A percentile compares a stretch with the other conserved stretches of the same genome.
phyloP scores from a whole-genome alignment of 768 basidiomycete genomes.

The Fibroporia radiculosa region DNA sequence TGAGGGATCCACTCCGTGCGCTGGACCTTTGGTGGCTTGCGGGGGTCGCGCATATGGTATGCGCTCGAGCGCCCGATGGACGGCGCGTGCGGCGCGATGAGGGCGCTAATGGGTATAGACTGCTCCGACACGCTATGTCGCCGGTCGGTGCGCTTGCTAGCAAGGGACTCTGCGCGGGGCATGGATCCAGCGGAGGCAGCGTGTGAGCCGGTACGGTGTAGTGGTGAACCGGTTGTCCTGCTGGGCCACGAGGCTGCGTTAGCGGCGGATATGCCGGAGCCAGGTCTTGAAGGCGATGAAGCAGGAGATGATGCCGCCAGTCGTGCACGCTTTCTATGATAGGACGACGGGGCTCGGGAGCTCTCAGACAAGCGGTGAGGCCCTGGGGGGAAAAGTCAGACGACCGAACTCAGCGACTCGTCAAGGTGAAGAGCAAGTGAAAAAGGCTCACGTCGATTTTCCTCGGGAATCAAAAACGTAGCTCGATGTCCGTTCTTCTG shows the following conservation, averaged over 20 bases:
- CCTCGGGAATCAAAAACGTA: constrained; percentile 52
- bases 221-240: constrained; percentile 5
- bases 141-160: constrained; percentile 18
- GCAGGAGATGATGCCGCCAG: constrained; percentile 36
- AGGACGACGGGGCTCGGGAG: constrained; percentile 64
- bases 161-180: constrained; percentile 5
- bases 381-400: constrained; percentile 14
- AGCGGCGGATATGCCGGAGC: constrained; percentile 16
- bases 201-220: constrained; percentile 10
- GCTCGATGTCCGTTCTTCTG: constrained; percentile 42
- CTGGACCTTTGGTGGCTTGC: constrained; percentile 50
- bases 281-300: constrained; percentile 30
- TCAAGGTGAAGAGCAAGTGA: not conserved
- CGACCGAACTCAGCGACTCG: too few species aligned
- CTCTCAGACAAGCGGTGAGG: constrained; percentile 26
- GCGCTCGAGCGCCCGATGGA: constrained; percentile 51
- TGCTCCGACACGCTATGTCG: constrained; percentile 52
- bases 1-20: constrained; percentile 58
- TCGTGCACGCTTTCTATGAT: constrained; percentile 61
- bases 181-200: constrained; percentile 4
- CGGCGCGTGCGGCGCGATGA: constrained; percentile 73
- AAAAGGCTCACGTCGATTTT: constrained; percentile 47
- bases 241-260: constrained; percentile 20
- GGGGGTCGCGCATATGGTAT: constrained; percentile 79
- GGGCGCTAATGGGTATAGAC: constrained; percentile 74